Evolutionary conservation across 306 rosid species (phyloP).

Genomic region (Abrus pulchellus): DNA sequence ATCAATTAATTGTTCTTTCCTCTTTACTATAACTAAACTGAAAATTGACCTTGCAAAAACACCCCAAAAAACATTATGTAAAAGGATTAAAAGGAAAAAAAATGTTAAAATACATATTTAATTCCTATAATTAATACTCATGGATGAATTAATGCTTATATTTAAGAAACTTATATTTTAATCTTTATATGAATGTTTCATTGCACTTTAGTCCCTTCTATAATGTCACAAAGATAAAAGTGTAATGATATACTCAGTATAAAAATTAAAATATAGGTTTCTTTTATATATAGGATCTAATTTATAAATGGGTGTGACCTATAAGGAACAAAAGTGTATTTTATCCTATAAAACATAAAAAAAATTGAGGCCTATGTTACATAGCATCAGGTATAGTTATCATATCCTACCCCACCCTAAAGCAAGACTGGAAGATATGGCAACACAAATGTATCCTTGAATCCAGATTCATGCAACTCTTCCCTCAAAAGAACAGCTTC

Average conservation of each 20-base stretch:
- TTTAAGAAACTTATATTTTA: too few relatives aligned
- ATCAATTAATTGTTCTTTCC: neutral
- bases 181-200: too few relatives aligned
- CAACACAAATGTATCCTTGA: slow-evolving; percentile 11
- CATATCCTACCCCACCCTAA: slow-evolving; percentile 25
- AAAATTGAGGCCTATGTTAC: slow-evolving; percentile 7
- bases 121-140: too few relatives aligned
- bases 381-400: neutral
- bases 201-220: too few relatives aligned
- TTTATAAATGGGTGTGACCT: too few relatives aligned
- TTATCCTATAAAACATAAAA: neutral
- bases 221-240: too few relatives aligned
- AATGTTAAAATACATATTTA: too few relatives aligned
- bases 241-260: too few relatives aligned
- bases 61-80: neutral
- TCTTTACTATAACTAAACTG: neutral
- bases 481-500: slow-evolving; percentile 27
- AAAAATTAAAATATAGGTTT: too few relatives aligned
- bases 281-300: too few relatives aligned
- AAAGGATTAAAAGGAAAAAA: neutral
- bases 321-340: too few relatives aligned
- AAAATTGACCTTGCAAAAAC: neutral
- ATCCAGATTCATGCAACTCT: slow-evolving; percentile 35
- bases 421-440: slow-evolving; percentile 31
- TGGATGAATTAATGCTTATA: too few relatives aligned